A percentile compares a stretch with the other conserved stretches of the same genome.
phyloP scores from a whole-genome alignment of 1,139 yeast genomes.

The Geotrichum fermentans region DNA sequence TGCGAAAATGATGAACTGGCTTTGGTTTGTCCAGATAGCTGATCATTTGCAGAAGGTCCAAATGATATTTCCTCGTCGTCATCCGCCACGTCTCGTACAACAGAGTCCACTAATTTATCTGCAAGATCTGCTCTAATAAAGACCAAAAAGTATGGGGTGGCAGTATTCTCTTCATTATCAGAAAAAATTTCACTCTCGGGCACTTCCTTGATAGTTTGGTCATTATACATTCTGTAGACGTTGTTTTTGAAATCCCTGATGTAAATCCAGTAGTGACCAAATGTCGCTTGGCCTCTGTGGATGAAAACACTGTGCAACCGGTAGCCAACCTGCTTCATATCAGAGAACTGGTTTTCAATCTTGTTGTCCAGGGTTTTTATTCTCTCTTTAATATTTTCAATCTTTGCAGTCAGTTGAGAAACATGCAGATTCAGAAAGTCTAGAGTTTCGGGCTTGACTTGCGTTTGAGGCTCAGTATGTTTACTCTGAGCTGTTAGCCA shows the following conservation, averaged over 20 bases:
- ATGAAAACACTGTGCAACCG: conserved; percentile 86
- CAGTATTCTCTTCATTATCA: conserved; percentile 58
- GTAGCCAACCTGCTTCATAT: conserved; percentile 63
- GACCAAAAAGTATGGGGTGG: conserved; percentile 89
- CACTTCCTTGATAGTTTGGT: conserved; percentile 82
- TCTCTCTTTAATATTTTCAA: conserved; percentile 7
- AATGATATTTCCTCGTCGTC: background rate
- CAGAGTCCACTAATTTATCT: conserved; percentile 59
- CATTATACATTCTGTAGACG: conserved; percentile 84
- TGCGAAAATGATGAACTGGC: conserved; percentile 2
- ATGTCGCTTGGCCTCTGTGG: conserved; percentile 92
- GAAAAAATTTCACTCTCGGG: conserved; percentile 64
- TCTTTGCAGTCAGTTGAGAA: conserved; percentile 20
- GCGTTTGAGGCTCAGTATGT: conserved; percentile 15
- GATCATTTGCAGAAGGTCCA: background rate
- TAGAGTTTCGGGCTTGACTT: conserved; percentile 21
- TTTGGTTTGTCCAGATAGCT: background rate
- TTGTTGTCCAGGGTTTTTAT: conserved; percentile 40
- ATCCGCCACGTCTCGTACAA: conserved; percentile 24
- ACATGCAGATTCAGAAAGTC: conserved; percentile 35
- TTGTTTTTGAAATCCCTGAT: conserved; percentile 67
- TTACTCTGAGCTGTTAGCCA: conserved; percentile 42
- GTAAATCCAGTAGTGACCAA: conserved; percentile 96
- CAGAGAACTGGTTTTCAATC: conserved; percentile 56
- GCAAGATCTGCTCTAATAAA: conserved; percentile 66